Base-by-base conservation (phyloP, 257 asterid species). In the Rubia yunnanensis region DNA sequence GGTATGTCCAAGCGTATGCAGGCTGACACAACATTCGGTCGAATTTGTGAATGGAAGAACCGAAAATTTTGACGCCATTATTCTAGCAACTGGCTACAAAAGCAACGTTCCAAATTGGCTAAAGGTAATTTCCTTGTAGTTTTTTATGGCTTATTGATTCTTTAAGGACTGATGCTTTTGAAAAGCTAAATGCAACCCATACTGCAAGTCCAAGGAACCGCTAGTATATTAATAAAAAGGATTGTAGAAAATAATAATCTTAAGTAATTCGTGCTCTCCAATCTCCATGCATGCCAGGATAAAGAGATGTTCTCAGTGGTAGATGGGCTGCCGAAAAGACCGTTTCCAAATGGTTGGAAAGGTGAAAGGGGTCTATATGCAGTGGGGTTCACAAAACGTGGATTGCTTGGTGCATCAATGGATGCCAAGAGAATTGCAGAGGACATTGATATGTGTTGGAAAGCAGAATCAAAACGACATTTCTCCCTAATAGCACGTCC, bases 281-380 rank as follows among this genome's bases (percentile, higher is more conserved):
- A 6, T 46, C 39, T 39, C 59, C 38, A 35, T 59, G 46, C 8
- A 49, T 59, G 46, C 8, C 76, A 88, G 98, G 95, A 86, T 74
- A 79, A 72, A 69, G 89, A 74, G 75, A 86, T 91, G 98, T 91
- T 91, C 69, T 79, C 89, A n/a, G 82, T 79, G 78, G 82, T 80
- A 69, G 95, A 91, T 80, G 98, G 98, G 31, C 84, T 91, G 80
- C 98, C 96, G 34, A 88, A 79, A 79, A 82, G 79, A 74, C 79
- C 96, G 74, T 92, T 88, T 81, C 98, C 98, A 13, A 82, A 92
- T 78, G 96, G 98, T 39, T 88, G 98, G 98, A 92, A 92, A 79
- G 98, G 98, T 1, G 83, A 89, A 58, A 48, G 81, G 50, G 98
- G 98, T 75, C 79, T 92, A 31, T 89, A 92, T 66, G 90, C 96